phyloP scores from a whole-genome alignment of 2,329 filamentous ascomycete species.

The Cadophora luteo-olivacea region DNA sequence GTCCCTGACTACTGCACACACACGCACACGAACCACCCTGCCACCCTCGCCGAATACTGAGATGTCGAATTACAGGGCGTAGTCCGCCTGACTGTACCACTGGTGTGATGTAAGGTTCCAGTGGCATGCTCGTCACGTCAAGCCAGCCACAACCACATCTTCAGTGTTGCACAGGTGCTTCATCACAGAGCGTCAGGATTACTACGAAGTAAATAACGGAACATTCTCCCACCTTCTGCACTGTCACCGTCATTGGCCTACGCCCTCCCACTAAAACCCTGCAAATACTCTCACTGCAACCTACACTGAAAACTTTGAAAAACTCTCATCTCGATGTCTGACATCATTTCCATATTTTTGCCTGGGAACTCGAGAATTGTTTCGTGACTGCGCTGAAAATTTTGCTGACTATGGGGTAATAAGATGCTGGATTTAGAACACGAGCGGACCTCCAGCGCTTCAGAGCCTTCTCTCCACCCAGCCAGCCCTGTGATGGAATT shows the following conservation, averaged over 20 bases:
- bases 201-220: neutral
- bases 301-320: neutral
- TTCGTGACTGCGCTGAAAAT: neutral
- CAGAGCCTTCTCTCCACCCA: no score
- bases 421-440: conserved; percentile 10
- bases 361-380: neutral
- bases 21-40: neutral
- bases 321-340: neutral
- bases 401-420: conserved; percentile 15
- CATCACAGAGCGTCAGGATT: neutral
- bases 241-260: neutral
- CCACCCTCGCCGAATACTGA: neutral
- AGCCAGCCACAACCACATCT: neutral
- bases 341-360: neutral
- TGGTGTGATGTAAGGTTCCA: neutral
- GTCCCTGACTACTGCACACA: neutral
- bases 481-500: neutral
- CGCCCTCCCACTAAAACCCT: neutral
- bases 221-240: neutral
- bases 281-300: neutral
- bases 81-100: neutral
- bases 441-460: neutral
- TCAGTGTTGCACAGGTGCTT: neutral
- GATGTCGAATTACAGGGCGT: neutral
- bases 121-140: neutral